A percentile compares a stretch with the other conserved stretches of the same genome.
These are phyloP conservation scores for Trifolium fragiferum DNA, from an alignment of 306 rosid species.

Conservation along the genomic window DNA sequence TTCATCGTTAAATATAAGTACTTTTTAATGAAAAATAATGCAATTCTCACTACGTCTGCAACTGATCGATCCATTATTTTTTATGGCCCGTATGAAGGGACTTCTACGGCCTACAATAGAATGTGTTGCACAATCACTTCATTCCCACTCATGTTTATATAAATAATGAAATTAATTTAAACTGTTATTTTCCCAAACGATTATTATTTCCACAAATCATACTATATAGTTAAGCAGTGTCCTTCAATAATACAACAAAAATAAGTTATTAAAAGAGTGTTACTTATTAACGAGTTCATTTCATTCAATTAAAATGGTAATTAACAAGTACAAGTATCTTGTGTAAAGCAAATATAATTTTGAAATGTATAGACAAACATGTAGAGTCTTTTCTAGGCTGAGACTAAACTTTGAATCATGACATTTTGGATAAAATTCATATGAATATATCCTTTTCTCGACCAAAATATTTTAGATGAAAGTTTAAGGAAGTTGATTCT, in stretches of 20 bases:
- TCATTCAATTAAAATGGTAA: neutral
- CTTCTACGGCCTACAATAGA: neutral
- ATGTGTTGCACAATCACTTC: neutral
- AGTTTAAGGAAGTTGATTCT: too few relatives aligned
- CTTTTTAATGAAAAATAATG: too few relatives aligned
- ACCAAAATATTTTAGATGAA: too few relatives aligned
- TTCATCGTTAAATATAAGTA: accelerated
- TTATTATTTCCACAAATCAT: neutral
- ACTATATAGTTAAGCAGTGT: neutral
- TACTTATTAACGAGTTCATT: neutral
- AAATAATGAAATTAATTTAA: neutral
- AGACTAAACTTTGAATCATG: neutral
- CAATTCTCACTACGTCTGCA: neutral
- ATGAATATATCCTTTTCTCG: too few relatives aligned
- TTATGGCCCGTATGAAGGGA: neutral
- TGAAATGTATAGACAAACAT: too few relatives aligned
- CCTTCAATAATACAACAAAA: neutral
- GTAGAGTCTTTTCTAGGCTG: too few relatives aligned
- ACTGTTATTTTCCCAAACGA: neutral
- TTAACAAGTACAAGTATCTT: neutral
- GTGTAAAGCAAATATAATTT: neutral
- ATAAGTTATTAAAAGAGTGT: neutral
- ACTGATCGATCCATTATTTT: neutral
- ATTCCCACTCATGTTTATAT: neutral
- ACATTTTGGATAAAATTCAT: too few relatives aligned